Evolutionary conservation across 495 filamentous ascomycete species (phyloP).

Genomic region (Penicillium bovifimosum): DNA sequence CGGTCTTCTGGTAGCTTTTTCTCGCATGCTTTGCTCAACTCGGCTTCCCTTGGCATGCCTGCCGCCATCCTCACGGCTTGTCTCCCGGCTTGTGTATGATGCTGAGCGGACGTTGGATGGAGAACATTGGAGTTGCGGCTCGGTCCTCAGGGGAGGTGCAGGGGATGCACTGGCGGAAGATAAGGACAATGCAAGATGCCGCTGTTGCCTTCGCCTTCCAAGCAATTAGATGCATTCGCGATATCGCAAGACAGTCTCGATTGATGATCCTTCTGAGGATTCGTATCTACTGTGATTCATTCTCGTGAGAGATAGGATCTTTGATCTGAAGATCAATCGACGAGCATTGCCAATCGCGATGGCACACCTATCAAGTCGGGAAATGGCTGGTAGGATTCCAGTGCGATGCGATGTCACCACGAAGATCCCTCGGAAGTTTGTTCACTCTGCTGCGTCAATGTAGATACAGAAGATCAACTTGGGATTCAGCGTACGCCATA

Average conservation of each 20-base stretch:
- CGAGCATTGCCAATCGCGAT: conserved; percentile 9
- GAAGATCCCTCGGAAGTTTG: conserved; percentile 2
- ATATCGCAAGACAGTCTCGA: no score
- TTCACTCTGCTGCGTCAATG: conserved; percentile 38
- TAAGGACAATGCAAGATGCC: conserved; percentile 48
- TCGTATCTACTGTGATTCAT: conserved; percentile 8
- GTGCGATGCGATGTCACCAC: conserved; percentile 2
- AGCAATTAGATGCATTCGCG: conserved; percentile 62
- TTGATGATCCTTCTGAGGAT: conserved; percentile 60
- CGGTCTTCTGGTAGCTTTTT: not conserved
- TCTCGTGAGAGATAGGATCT: conserved; percentile 11
- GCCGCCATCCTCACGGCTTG: conserved; percentile 3
- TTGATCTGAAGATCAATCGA: conserved; percentile 1
- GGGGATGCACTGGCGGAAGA: conserved; percentile 33
- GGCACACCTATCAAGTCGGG: not conserved
- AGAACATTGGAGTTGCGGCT: conserved; percentile 2
- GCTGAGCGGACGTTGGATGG: conserved; percentile 2
- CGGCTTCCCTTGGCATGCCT: not conserved
- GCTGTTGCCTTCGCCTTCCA: conserved; percentile 57
- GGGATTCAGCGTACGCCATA: conserved; percentile 58
- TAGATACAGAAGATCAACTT: conserved; percentile 58
- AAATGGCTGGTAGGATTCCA: conserved; percentile 5
- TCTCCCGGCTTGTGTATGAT: conserved; percentile 3
- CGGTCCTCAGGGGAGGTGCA: conserved; percentile 1
- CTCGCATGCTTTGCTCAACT: not conserved